Evolutionary conservation across 2,329 filamentous ascomycete species (phyloP).

Genomic region (Westerdykella aurantiaca): DNA sequence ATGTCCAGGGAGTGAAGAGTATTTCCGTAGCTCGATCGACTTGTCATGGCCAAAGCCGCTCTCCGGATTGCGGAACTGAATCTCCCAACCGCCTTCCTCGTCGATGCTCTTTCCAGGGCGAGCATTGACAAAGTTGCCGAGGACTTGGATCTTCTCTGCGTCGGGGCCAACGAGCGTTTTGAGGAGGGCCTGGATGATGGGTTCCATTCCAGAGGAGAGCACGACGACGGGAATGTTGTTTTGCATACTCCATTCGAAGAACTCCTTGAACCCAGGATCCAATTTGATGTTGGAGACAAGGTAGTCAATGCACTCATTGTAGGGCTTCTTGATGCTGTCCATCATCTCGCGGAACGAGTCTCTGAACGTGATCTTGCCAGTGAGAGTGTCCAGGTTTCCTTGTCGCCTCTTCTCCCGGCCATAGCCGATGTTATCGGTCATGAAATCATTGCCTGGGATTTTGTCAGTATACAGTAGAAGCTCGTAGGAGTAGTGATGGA

Average conservation of each 20-base stretch:
- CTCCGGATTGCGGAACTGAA: conserved; percentile 75
- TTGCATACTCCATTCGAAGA: conserved; percentile 73
- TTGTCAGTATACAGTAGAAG: conserved; percentile 8
- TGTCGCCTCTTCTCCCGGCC: conserved; percentile 64
- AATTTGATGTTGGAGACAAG: conserved; percentile 79
- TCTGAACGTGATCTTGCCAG: conserved; percentile 64
- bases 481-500: conserved; percentile 4
- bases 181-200: conserved; percentile 80
- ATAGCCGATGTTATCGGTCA: conserved; percentile 88
- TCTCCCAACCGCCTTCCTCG: conserved; percentile 77
- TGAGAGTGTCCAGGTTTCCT: conserved; percentile 72
- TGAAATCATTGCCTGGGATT: conserved; percentile 57
- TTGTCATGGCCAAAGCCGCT: conserved; percentile 96
- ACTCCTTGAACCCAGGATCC: conserved; percentile 81
- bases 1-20: conserved; percentile 62
- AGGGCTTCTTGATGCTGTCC: conserved; percentile 75
- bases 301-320: conserved; percentile 71
- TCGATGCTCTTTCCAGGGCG: conserved; percentile 72
- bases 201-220: conserved; percentile 86
- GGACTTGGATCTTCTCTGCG: conserved; percentile 74
- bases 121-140: conserved; percentile 74
- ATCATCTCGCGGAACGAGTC: conserved; percentile 90
- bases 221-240: conserved; percentile 91
- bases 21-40: conserved; percentile 82
- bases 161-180: conserved; percentile 75